Conservation (phyloP, 23 red algal species). For the Gracilaria caudata region DNA sequence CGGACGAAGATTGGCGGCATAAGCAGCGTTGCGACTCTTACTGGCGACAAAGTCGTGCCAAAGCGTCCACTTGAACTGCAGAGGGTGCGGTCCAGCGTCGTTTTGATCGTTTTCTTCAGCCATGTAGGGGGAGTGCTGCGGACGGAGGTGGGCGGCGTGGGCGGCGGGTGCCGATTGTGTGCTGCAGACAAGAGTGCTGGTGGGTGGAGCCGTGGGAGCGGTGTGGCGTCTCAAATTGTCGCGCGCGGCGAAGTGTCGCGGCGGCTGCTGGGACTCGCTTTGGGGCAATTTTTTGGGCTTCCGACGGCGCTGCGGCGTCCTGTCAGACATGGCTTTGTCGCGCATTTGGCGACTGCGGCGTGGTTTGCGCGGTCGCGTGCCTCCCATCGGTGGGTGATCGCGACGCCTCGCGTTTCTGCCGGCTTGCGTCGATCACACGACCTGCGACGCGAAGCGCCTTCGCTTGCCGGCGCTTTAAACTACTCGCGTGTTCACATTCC, state of each 20-base stretch:
- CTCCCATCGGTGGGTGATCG: too few species aligned
- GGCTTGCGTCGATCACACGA: too few species aligned
- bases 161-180: not conserved
- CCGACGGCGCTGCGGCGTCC: not conserved
- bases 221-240: not conserved
- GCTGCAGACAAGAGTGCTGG: not conserved
- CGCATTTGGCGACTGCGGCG: not conserved
- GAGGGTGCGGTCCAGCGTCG: conserved; percentile 60
- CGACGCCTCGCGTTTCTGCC: too few species aligned
- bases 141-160: not conserved
- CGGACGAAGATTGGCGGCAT: conserved; percentile 66
- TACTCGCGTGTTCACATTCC: not conserved
- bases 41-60: conserved; percentile 82
- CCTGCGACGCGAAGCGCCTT: too few species aligned
- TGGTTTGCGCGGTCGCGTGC: not conserved
- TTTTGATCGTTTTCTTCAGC: conserved; percentile 17
- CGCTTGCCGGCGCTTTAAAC: not conserved
- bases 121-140: conserved; percentile 10
- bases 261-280: not conserved
- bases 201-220: not conserved
- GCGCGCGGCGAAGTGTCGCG: not conserved
- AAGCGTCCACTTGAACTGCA: conserved; percentile 94
- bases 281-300: conserved; percentile 3
- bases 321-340: not conserved
- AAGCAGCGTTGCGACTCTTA: conserved; percentile 13